phyloP scores from a whole-genome alignment of 768 basidiomycete genomes.

The Arthromyces matolae region DNA sequence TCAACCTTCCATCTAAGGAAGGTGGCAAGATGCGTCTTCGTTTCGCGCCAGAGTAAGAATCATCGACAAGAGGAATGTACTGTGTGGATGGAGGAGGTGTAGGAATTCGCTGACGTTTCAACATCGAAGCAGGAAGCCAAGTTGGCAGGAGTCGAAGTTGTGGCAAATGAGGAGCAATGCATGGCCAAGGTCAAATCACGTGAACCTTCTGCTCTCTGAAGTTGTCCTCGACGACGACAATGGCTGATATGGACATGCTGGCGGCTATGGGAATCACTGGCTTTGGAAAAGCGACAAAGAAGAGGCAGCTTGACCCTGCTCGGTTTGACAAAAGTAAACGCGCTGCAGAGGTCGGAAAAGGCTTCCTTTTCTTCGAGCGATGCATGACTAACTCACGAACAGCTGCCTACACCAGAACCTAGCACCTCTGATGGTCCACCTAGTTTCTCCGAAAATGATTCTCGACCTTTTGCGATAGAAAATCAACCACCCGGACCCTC shows the following conservation, averaged over 20 bases:
- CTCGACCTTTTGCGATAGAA: background rate
- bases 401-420: background rate
- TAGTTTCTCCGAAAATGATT: slow-evolving; percentile 16
- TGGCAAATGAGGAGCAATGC: too few relatives aligned
- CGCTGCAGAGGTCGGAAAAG: slow-evolving; percentile 37
- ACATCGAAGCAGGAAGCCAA: slow-evolving; percentile 30
- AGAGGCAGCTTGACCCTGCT: slow-evolving; percentile 67
- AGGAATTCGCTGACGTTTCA: slow-evolving; percentile 49
- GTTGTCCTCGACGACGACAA: slow-evolving; percentile 9
- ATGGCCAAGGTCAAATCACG: too few relatives aligned
- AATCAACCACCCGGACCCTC: slow-evolving; percentile 24
- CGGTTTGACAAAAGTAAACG: slow-evolving; percentile 77
- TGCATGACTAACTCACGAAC: slow-evolving; percentile 4
- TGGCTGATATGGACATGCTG: slow-evolving; percentile 63
- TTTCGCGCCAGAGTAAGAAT: slow-evolving; percentile 30
- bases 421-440: slow-evolving; percentile 9
- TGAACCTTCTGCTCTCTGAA: background rate
- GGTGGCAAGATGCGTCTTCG: slow-evolving; percentile 53
- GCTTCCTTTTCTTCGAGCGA: background rate
- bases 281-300: slow-evolving; percentile 73
- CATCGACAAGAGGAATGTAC: slow-evolving; percentile 22
- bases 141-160: slow-evolving; percentile 4
- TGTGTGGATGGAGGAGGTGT: slow-evolving; percentile 39
- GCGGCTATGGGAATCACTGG: slow-evolving; percentile 82
- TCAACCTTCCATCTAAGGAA: slow-evolving; percentile 45